A percentile compares a stretch with the other conserved stretches of the same genome.
Evolutionary conservation across 2,329 filamentous ascomycete genomes (phyloP).

Genomic region (Verticillium dahliae): DNA sequence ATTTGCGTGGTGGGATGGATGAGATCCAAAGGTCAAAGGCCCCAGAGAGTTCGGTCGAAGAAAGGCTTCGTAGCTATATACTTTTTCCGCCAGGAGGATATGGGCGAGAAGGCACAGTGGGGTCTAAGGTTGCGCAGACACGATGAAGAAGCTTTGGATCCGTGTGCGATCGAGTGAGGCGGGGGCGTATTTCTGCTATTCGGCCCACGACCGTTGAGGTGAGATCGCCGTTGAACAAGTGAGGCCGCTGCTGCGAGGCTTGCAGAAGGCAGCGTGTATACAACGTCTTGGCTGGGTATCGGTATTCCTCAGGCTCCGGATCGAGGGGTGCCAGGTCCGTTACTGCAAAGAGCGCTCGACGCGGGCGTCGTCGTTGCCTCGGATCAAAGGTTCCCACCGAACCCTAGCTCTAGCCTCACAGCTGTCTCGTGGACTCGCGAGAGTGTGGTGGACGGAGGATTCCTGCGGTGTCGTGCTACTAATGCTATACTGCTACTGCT

Average conservation of each 20-base stretch:
- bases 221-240: not conserved
- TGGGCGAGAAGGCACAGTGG: not conserved
- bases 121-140: not conserved
- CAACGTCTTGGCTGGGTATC: not conserved
- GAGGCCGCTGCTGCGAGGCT: not conserved
- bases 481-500: not conserved
- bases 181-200: not conserved
- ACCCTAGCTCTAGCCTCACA: too few species aligned
- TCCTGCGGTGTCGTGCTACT: not conserved
- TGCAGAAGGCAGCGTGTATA: not conserved
- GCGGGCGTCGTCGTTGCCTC: not conserved
- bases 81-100: not conserved
- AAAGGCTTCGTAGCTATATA: not conserved
- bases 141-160: not conserved
- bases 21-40: not conserved
- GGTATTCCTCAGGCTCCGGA: not conserved
- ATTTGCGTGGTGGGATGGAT: not conserved
- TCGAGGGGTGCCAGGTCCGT: not conserved
- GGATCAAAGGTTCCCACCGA: not conserved
- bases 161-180: not conserved
- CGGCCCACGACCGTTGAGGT: not conserved
- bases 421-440: too few species aligned
- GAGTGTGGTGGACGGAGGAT: too few species aligned
- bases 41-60: not conserved
- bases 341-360: not conserved